Percentiles rank a stretch among this genome's conserved stretches.
Conservation (phyloP, 83 land plant genomes). For the Diphasiastrum complanatum region DNA sequence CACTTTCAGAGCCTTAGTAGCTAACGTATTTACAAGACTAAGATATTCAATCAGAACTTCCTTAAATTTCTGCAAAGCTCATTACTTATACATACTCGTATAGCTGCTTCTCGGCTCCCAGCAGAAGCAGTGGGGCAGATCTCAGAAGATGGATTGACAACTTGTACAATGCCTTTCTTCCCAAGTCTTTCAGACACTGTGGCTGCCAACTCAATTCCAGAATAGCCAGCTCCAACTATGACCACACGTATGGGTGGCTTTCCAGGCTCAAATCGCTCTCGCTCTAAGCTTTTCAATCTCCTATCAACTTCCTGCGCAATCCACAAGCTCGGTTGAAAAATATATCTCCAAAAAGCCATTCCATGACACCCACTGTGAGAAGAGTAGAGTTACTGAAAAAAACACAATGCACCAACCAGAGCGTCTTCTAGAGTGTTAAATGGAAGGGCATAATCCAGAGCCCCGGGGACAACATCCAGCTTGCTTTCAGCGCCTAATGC, state of each 20-base stretch:
- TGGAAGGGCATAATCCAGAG: slow-evolving; percentile 75
- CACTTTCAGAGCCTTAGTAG: no score
- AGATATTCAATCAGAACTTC: not conserved
- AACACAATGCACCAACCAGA: slow-evolving; percentile 43
- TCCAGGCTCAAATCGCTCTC: slow-evolving; percentile 37
- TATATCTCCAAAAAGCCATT: no score
- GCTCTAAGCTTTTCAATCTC: slow-evolving; percentile 49
- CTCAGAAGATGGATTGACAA: slow-evolving; percentile 62
- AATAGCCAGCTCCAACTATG: slow-evolving; percentile 87
- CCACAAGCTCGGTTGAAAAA: not conserved
- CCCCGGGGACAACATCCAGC: slow-evolving; percentile 80
- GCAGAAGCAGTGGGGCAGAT: slow-evolving; percentile 73
- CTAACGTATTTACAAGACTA: not conserved
- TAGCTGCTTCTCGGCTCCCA: slow-evolving; percentile 84
- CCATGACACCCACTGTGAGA: not conserved
- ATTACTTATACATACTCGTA: slow-evolving; percentile 36
- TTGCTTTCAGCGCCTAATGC: slow-evolving; percentile 89
- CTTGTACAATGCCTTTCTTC: slow-evolving; percentile 60
- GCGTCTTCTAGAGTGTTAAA: slow-evolving; percentile 84
- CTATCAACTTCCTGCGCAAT: slow-evolving; percentile 60
- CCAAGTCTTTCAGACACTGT: slow-evolving; percentile 88
- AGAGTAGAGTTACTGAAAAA: not conserved
- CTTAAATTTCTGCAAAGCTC: no score
- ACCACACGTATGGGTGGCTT: slow-evolving; percentile 45
- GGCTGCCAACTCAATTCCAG: slow-evolving; percentile 89